phyloP scores from a whole-genome alignment of 495 filamentous ascomycete genomes.

The Lasiosphaeria hispida region DNA sequence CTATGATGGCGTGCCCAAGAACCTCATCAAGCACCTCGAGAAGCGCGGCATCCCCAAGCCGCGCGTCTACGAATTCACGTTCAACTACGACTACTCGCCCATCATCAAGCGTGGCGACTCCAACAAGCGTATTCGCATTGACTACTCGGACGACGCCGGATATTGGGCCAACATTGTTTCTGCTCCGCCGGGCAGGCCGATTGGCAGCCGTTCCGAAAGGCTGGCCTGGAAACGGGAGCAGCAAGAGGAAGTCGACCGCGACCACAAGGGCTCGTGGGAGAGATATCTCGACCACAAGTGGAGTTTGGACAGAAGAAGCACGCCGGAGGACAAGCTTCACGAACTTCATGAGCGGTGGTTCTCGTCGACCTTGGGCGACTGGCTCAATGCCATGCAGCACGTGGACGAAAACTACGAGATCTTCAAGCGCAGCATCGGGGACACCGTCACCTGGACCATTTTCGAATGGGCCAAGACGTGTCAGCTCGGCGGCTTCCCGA shows the following conservation, averaged over 20 bases:
- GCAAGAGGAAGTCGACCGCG: background rate
- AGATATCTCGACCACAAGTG: conserved; percentile 6
- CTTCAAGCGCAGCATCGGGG: too few relatives aligned
- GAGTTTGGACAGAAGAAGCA: conserved; percentile 5
- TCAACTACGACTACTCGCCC: conserved; percentile 22
- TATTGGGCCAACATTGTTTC: conserved; percentile 15
- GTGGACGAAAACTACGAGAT: background rate
- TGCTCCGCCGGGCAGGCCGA: background rate
- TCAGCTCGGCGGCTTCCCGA: too few relatives aligned
- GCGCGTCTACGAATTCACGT: conserved; percentile 21
- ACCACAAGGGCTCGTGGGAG: conserved; percentile 3
- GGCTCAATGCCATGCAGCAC: conserved; percentile 1
- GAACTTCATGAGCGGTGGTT: conserved; percentile 23
- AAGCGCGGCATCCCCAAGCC: conserved; percentile 3
- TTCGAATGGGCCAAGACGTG: too few relatives aligned
- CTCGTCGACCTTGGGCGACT: background rate
- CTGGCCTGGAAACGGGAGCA: too few relatives aligned
- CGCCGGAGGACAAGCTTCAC: conserved; percentile 15
- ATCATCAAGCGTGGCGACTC: background rate
- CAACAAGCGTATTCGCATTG: conserved; percentile 11
- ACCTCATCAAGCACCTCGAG: conserved; percentile 7
- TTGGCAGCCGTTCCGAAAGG: background rate
- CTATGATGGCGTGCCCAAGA: conserved; percentile 16
- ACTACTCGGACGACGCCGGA: conserved; percentile 15
- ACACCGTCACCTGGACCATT: too few relatives aligned